Conservation (phyloP, 345 rosid species). For the Salix exigua region DNA sequence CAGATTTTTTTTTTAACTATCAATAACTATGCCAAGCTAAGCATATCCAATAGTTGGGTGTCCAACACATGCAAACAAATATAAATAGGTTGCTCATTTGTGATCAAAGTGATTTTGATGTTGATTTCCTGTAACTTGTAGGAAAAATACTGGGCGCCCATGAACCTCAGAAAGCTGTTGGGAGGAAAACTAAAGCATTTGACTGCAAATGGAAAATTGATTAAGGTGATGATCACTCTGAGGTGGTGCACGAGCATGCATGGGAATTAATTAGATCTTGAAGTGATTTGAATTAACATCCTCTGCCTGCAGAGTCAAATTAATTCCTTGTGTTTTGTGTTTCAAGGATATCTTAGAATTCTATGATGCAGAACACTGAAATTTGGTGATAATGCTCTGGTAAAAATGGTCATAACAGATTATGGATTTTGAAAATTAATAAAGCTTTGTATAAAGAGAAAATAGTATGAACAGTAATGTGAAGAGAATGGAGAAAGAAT, state of each 20-base stretch:
- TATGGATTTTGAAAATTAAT: no score
- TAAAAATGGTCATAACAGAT: no score
- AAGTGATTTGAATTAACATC: neutral
- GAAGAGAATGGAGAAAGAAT: neutral
- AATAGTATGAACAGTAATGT: neutral
- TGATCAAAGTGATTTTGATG: slow-evolving; percentile 13
- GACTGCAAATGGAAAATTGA: slow-evolving; percentile 70
- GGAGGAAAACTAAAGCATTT: slow-evolving; percentile 71
- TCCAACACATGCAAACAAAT: neutral
- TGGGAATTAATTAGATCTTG: neutral
- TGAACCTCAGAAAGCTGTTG: slow-evolving; percentile 71
- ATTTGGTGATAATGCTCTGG: neutral
- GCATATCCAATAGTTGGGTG: neutral
- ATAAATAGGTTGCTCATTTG: neutral
- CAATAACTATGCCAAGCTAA: neutral
- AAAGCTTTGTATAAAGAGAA: neutral
- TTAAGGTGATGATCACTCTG: slow-evolving; percentile 52
- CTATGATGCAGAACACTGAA: neutral
- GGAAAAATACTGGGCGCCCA: slow-evolving; percentile 66
- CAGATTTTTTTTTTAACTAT: neutral
- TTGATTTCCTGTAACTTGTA: slow-evolving; percentile 31
- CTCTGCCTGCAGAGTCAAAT: neutral
- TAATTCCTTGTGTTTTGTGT: neutral
- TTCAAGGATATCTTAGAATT: neutral
- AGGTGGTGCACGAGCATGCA: neutral